Percentiles rank a stretch among this genome's conserved stretches.
Evolutionary conservation across 2,329 filamentous ascomycete genomes (phyloP).

Genomic region (Xylariaceae sp.): DNA sequence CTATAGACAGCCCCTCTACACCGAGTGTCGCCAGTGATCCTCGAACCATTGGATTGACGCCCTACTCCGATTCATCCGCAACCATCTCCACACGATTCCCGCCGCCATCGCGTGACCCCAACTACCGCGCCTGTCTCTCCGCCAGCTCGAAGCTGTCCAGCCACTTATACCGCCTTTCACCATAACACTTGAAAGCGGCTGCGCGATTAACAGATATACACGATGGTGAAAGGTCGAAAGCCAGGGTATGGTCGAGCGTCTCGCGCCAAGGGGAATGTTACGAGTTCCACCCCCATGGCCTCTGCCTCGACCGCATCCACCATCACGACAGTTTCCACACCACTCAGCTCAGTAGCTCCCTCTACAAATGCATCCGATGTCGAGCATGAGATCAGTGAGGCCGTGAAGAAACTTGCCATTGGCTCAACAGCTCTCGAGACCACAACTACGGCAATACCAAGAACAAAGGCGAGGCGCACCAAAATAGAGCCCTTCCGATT

Average conservation of each 20-base stretch:
- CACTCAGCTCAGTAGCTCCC: conserved; percentile 34
- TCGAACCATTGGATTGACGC: background rate
- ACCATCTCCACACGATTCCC: conserved; percentile 14
- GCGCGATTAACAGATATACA: background rate
- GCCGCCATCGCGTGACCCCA: conserved; percentile 12
- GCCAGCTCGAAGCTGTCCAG: conserved; percentile 3
- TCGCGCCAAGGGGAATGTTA: conserved; percentile 25
- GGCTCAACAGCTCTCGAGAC: conserved; percentile 42
- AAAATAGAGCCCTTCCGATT: conserved; percentile 56
- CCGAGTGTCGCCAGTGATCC: conserved; percentile 6
- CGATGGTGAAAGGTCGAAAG: conserved; percentile 25
- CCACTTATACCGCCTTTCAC: background rate
- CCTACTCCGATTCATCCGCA: conserved; percentile 4
- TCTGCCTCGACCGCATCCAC: conserved; percentile 15
- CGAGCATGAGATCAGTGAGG: conserved; percentile 37
- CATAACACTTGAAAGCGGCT: background rate
- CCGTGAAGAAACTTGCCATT: conserved; percentile 38
- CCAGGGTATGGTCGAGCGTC: conserved; percentile 29
- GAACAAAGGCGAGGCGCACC: conserved; percentile 26
- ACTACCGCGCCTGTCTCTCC: background rate
- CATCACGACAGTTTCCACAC: conserved; percentile 33
- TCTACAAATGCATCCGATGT: conserved; percentile 36
- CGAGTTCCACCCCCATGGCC: conserved; percentile 25
- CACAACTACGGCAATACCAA: conserved; percentile 16
- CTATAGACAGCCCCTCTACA: conserved; percentile 12